phyloP scores from a whole-genome alignment of 495 filamentous ascomycete genomes.

The Penicillium alfredii region DNA sequence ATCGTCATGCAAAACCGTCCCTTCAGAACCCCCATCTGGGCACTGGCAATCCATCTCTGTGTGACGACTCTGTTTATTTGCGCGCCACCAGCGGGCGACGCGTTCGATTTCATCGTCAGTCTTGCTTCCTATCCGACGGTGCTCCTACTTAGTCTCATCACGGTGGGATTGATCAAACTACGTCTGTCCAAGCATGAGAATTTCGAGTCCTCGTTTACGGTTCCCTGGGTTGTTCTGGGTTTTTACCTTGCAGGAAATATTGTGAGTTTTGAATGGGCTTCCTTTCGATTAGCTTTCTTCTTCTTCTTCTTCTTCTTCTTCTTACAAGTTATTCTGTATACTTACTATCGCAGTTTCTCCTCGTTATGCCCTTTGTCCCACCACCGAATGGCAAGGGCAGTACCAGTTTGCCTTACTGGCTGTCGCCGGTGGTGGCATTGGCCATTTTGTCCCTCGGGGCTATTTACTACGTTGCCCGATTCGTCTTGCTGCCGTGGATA shows the following conservation, averaged over 20 bases:
- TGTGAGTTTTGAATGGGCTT: conserved; percentile 14
- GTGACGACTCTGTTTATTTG: conserved; percentile 56
- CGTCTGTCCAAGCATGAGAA: conserved; percentile 8
- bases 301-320: not conserved
- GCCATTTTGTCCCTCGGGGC: conserved; percentile 25
- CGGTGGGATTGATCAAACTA: conserved; percentile 21
- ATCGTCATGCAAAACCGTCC: conserved; percentile 57
- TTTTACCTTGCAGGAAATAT: conserved; percentile 24
- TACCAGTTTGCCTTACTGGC: conserved; percentile 34
- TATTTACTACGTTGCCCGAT: conserved; percentile 30
- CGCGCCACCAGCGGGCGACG: conserved; percentile 52
- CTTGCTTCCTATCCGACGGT: conserved; percentile 51
- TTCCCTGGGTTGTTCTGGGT: conserved; percentile 17
- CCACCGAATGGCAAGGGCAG: conserved; percentile 29
- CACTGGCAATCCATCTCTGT: conserved; percentile 55
- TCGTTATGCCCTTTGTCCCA: conserved; percentile 36
- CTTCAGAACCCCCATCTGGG: conserved; percentile 56
- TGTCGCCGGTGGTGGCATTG: conserved; percentile 34
- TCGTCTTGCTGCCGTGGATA: conserved; percentile 21
- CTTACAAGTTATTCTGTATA: no score
- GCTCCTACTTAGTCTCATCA: conserved; percentile 14
- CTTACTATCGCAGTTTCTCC: conserved; percentile 18
- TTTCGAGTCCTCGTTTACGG: conserved; percentile 12
- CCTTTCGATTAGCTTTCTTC: no score
- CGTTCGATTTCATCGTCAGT: conserved; percentile 62